phyloP scores from a whole-genome alignment of 805 yeast genomes.

The Ogataea paraovalis region DNA sequence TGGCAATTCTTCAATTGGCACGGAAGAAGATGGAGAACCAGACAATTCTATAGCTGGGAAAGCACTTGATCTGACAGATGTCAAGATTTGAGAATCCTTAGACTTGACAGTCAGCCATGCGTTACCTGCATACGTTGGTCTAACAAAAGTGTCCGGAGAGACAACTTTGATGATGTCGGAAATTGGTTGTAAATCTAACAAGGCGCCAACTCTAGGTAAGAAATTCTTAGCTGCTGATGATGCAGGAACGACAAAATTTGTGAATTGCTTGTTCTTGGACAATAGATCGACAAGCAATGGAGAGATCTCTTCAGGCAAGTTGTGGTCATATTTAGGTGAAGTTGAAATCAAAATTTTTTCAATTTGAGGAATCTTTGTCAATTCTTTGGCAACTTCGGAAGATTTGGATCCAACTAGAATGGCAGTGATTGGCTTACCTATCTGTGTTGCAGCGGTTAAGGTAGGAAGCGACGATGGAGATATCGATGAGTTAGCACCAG shows the following conservation, averaged over 20 bases:
- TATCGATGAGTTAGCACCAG: constrained; percentile 44
- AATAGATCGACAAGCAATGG: constrained; percentile 56
- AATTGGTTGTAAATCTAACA: constrained; percentile 82
- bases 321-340: constrained; percentile 57
- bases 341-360: constrained; percentile 55
- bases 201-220: constrained; percentile 82
- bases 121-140: constrained; percentile 97
- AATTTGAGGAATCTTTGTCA: constrained; percentile 51
- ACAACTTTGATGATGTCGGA: constrained; percentile 74
- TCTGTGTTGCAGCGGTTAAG: constrained; percentile 68
- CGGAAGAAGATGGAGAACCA: constrained; percentile 28
- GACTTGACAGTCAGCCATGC: constrained; percentile 79
- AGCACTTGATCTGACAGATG: constrained; percentile 83
- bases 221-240: constrained; percentile 86
- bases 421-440: constrained; percentile 80
- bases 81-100: constrained; percentile 57
- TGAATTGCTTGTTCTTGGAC: constrained; percentile 37
- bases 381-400: constrained; percentile 42
- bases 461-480: constrained; percentile 70
- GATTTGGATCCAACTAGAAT: constrained; percentile 66
- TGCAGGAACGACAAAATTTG: constrained; percentile 76
- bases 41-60: constrained; percentile 46
- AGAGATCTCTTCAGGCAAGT: constrained; percentile 75
- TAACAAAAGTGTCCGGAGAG: constrained; percentile 66
- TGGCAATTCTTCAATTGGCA: constrained; percentile 46